Percentiles rank a stretch among this genome's conserved stretches.
Evolutionary conservation across 2,329 filamentous ascomycete species (phyloP).

Genomic region (Colletotrichum acutatum): DNA sequence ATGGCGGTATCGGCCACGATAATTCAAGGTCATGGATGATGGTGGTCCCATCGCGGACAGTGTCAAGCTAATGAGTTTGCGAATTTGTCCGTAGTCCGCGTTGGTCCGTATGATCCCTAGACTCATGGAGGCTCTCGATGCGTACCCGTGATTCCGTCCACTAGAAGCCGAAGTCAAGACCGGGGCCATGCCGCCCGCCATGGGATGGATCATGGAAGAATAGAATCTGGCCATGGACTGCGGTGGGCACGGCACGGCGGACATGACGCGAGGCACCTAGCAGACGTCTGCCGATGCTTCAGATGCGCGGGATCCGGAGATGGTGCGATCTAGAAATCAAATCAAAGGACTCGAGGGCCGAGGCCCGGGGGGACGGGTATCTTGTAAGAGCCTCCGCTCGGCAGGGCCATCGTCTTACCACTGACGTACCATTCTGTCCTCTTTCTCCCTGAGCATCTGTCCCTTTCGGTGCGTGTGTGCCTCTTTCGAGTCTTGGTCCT

Average conservation of each 20-base stretch:
- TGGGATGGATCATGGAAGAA: neutral
- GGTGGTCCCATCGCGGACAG: neutral
- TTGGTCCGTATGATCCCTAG: neutral
- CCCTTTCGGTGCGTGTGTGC: neutral
- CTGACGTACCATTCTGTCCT: neutral
- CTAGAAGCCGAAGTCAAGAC: neutral
- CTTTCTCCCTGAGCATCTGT: neutral
- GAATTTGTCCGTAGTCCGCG: neutral
- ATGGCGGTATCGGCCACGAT: conserved; percentile 19
- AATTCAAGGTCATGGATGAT: neutral
- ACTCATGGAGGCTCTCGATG: neutral
- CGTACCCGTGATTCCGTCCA: neutral
- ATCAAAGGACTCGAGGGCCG: neutral
- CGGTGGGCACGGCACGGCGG: conserved; percentile 4
- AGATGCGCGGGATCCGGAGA: conserved; percentile 17
- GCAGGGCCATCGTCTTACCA: neutral
- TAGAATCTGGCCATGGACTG: neutral
- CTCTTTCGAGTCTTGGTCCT: neutral
- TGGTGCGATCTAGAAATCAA: conserved; percentile 20
- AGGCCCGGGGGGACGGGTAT: neutral
- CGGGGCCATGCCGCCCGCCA: neutral
- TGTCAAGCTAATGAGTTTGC: neutral
- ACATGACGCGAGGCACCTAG: neutral
- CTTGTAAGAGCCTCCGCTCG: neutral
- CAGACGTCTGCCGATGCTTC: conserved; percentile 22